These are phyloP conservation scores for Cordia subcordata DNA, from an alignment of 257 asterid genomes.

Conservation along the genomic window DNA sequence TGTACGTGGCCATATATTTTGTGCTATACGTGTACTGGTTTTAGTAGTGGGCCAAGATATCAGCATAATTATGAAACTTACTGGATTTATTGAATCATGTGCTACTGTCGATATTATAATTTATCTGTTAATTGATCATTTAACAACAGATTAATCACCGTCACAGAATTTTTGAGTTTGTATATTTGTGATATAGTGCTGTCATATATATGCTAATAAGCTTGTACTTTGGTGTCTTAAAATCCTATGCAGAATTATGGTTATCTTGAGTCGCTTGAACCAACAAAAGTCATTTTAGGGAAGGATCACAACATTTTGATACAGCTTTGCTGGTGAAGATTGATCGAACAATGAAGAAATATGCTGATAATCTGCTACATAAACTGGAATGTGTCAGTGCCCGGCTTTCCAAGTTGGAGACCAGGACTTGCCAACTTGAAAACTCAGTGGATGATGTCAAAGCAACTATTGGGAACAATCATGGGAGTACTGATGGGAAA, in stretches of 20 bases:
- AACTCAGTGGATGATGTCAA: constrained; percentile 75
- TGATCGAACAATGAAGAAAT: constrained; percentile 71
- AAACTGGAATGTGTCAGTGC: constrained; percentile 77
- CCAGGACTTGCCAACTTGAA: constrained; percentile 67
- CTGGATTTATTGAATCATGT: too few relatives aligned
- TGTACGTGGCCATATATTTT: too few relatives aligned
- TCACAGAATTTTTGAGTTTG: neutral
- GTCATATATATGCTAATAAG: neutral
- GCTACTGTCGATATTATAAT: too few relatives aligned
- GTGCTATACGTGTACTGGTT: too few relatives aligned
- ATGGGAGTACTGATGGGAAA: constrained; percentile 70
- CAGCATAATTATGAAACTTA: too few relatives aligned
- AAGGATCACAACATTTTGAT: constrained; percentile 44
- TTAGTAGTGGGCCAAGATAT: too few relatives aligned
- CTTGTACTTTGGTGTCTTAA: neutral
- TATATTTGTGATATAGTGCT: neutral
- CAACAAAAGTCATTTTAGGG: constrained; percentile 53
- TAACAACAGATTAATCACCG: neutral
- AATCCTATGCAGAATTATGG: constrained; percentile 44
- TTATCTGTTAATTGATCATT: neutral
- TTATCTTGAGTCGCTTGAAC: constrained; percentile 51
- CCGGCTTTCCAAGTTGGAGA: constrained; percentile 79
- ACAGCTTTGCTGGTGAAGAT: constrained; percentile 58
- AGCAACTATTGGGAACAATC: constrained; percentile 58
- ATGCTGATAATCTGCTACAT: constrained; percentile 68